These are phyloP conservation scores for Plasmopara muralis DNA, from an alignment of 352 stramenopile species.

Conservation along the genomic window DNA sequence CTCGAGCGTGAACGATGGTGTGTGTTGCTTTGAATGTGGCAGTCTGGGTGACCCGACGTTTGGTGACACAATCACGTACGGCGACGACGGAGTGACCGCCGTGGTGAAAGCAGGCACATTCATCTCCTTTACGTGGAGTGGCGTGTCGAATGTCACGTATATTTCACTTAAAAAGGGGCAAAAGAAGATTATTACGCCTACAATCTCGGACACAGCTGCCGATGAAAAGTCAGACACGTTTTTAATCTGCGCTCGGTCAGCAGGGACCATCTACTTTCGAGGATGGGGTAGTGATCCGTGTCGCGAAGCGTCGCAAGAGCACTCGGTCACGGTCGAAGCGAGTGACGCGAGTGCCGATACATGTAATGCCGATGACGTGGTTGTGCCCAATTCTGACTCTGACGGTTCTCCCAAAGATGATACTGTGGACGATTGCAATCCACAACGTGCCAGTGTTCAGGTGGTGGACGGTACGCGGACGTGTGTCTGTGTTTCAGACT, in stretches of 20 bases:
- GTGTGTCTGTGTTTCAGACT: conserved; percentile 61
- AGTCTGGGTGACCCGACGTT: conserved; percentile 31
- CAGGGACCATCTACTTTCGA: conserved; percentile 52
- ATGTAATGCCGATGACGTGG: conserved; percentile 14
- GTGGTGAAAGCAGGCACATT: conserved; percentile 42
- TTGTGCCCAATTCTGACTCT: conserved; percentile 1
- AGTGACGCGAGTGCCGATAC: conserved; percentile 24
- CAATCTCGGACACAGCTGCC: conserved; percentile 30
- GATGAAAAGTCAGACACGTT: conserved; percentile 35
- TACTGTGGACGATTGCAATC: conserved; percentile 41
- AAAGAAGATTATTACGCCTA: conserved; percentile 59
- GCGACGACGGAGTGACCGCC: conserved; percentile 43
- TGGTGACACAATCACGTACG: conserved; percentile 29
- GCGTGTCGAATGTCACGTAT: conserved; percentile 56
- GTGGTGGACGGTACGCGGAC: conserved; percentile 28
- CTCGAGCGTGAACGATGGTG: conserved; percentile 31
- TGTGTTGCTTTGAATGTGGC: conserved; percentile 72
- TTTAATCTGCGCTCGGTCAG: conserved; percentile 48
- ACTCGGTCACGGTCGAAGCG: conserved; percentile 38
- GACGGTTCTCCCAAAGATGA: conserved; percentile 12
- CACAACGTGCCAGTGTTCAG: conserved; percentile 40
- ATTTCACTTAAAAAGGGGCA: conserved; percentile 47
- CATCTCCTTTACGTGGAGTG: conserved; percentile 46
- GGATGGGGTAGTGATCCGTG: conserved; percentile 53
- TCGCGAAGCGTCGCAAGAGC: conserved; percentile 38